Conservation (phyloP, 768 basidiomycete species). For the Leccinum imitatum region DNA sequence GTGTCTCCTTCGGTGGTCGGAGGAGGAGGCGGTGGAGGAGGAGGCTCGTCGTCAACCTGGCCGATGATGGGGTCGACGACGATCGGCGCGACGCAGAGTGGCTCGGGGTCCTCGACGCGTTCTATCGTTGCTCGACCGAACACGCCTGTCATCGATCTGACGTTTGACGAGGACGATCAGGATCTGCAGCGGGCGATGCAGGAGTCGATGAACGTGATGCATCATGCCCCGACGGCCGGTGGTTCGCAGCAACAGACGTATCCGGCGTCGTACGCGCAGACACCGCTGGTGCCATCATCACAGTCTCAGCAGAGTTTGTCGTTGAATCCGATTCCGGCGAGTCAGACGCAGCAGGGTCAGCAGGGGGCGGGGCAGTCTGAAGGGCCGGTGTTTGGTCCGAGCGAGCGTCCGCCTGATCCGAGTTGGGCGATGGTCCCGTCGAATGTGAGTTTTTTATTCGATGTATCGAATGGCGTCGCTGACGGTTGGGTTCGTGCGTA, state of each 20-base stretch:
- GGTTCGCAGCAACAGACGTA: slow-evolving; percentile 28
- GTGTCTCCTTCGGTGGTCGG: too few species aligned
- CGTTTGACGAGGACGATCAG: slow-evolving; percentile 53
- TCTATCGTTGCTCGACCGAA: slow-evolving; percentile 21
- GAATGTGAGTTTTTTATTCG: slow-evolving; percentile 43
- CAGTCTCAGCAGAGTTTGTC: not conserved
- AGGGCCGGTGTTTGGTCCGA: slow-evolving; percentile 53
- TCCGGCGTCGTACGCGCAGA: slow-evolving; percentile 11
- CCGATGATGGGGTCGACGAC: not conserved
- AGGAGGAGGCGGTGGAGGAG: not conserved
- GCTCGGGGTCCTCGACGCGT: not conserved
- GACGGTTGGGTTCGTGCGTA: not conserved
- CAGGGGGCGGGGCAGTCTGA: slow-evolving; percentile 25
- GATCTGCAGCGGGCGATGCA: slow-evolving; percentile 52
- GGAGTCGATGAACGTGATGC: slow-evolving; percentile 48
- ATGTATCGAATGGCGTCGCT: not conserved
- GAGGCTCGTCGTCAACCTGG: slow-evolving; percentile 2
- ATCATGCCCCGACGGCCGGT: slow-evolving; percentile 9
- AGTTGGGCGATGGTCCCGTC: slow-evolving; percentile 72
- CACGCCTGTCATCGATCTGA: slow-evolving; percentile 56
- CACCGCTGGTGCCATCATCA: slow-evolving; percentile 9
- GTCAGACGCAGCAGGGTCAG: slow-evolving; percentile 2
- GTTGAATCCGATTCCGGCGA: not conserved
- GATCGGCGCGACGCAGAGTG: not conserved
- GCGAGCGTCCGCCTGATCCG: slow-evolving; percentile 59